Conservation (phyloP, 495 filamentous ascomycete species). For the Pseudomonodictys pantanalensis region DNA sequence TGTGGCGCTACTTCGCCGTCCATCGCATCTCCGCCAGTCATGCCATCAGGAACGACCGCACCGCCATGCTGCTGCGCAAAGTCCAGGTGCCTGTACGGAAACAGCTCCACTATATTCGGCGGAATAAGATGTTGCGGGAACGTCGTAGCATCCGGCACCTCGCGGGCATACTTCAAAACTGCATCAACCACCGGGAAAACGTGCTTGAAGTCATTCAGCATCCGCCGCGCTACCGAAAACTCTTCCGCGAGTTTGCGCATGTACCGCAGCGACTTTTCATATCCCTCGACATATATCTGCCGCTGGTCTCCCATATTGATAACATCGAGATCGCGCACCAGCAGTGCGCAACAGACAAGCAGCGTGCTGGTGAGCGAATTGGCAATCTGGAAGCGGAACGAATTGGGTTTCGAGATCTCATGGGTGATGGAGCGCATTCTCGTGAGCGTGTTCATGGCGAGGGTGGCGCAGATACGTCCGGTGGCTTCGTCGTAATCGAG, state of each 20-base stretch:
- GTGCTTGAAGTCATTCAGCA: constrained; percentile 15
- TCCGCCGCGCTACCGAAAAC: constrained; percentile 9
- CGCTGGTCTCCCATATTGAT: constrained; percentile 9
- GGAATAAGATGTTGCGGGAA: not conserved
- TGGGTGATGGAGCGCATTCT: not conserved
- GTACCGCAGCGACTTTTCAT: not conserved
- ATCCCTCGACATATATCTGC: constrained; percentile 2
- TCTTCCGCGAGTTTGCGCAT: constrained; percentile 4
- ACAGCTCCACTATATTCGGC: not conserved
- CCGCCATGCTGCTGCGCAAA: constrained; percentile 9
- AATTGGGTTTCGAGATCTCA: constrained; percentile 6
- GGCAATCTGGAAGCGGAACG: constrained; percentile 24
- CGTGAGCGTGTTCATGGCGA: constrained; percentile 20
- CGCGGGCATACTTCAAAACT: not conserved
- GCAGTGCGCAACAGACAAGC: constrained; percentile 7
- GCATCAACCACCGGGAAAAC: constrained; percentile 4
- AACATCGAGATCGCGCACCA: constrained; percentile 3
- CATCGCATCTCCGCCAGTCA: no score
- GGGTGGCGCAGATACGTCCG: constrained; percentile 12
- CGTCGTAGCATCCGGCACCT: not conserved
- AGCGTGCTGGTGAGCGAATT: constrained; percentile 11
- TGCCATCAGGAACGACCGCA: no score
- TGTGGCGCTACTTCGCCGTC: not conserved
- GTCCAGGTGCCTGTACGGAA: constrained; percentile 6
- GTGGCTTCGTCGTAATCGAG: constrained; percentile 11